Base-by-base conservation (phyloP, 1,284 basidiomycete genomes). In the Anthracocystis walkeri region DNA sequence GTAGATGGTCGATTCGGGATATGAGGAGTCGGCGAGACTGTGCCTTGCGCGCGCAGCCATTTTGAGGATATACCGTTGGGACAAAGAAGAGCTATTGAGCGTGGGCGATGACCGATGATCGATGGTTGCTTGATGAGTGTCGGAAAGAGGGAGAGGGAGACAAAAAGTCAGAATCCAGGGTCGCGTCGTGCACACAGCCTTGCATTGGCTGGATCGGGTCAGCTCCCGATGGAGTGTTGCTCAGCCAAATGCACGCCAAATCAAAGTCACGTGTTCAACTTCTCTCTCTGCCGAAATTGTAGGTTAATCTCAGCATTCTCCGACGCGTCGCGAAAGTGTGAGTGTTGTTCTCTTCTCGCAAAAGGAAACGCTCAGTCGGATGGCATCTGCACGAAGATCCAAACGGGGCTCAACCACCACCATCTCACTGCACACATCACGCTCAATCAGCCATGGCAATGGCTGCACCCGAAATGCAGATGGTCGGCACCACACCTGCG, bases 11-110 rank as follows among this genome's bases (percentile, higher is more conserved):
- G 69, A 72, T 25, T 71, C 68, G 11, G 68, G 58, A 23, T 71
- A 69, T 21, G 66, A 65, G 21, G 61, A 52, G 52, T 75, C 72
- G 20, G 72, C 72, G 4, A 69, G 45, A 59, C 65, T 65, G 2
- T 58, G 58, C 25, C 59, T 59, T 14, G 52, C 49, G 31, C 65
- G 65, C 4, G 65, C 45, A 12, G 71, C 54, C 72, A 75, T 75
- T 0, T 16, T 65, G 70, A 23, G 7, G 25, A 25, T n/a, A 18
- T 21, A 18, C 25, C 48, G 41, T 48, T 25, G 29, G 33, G 40
- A n/a, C 1, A 20, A 46, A 25, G 42, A 16, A 10, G 33, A 40
- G 14, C 18, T 8, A 35, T 20, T 6, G 33, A 25, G 35, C 21
- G 16, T 6, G 33, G n/a, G 35, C 21, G 16, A 33, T 41, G 7